Evolutionary conservation across 805 yeast genomes (phyloP).

Genomic region (Ogataea paradorogensis): DNA sequence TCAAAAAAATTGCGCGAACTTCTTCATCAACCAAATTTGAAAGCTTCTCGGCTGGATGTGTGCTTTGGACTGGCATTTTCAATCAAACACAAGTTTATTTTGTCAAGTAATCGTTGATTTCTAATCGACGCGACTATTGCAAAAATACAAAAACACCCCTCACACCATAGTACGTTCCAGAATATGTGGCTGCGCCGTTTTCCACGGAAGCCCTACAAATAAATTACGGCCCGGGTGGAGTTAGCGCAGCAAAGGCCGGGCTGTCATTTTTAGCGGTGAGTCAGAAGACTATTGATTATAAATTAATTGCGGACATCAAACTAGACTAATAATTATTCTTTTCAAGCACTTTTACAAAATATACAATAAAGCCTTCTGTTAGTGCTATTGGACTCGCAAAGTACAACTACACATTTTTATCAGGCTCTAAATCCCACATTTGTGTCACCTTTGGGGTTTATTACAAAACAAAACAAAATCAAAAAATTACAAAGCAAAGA

Average conservation of each 20-base stretch:
- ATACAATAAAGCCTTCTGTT: neutral
- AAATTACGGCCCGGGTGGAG: slow-evolving; percentile 2
- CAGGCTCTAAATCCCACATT: slow-evolving; percentile 2
- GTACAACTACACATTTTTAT: neutral
- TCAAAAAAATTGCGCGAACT: slow-evolving; percentile 33
- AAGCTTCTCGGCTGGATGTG: slow-evolving; percentile 33
- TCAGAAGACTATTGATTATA: slow-evolving; percentile 2
- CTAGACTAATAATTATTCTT: slow-evolving; percentile 5
- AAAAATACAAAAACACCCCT: slow-evolving; percentile 1
- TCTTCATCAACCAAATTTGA: slow-evolving; percentile 35
- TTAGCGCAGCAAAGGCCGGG: slow-evolving; percentile 9
- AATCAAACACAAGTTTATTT: neutral
- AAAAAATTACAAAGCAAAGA: neutral
- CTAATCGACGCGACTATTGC: slow-evolving; percentile 8
- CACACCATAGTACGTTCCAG: slow-evolving; percentile 5
- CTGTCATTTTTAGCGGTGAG: slow-evolving; percentile 10
- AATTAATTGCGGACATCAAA: slow-evolving; percentile 2
- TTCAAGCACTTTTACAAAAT: slow-evolving; percentile 1
- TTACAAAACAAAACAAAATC: slow-evolving; percentile 1
- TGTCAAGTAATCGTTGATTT: neutral
- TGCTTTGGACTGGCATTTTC: slow-evolving; percentile 7
- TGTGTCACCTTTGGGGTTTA: slow-evolving; percentile 1
- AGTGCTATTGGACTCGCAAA: neutral
- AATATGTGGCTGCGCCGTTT: slow-evolving; percentile 6
- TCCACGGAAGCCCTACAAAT: slow-evolving; percentile 4